Base-by-base conservation (phyloP, 1,284 basidiomycete genomes). In the Ganoderma sp. region DNA sequence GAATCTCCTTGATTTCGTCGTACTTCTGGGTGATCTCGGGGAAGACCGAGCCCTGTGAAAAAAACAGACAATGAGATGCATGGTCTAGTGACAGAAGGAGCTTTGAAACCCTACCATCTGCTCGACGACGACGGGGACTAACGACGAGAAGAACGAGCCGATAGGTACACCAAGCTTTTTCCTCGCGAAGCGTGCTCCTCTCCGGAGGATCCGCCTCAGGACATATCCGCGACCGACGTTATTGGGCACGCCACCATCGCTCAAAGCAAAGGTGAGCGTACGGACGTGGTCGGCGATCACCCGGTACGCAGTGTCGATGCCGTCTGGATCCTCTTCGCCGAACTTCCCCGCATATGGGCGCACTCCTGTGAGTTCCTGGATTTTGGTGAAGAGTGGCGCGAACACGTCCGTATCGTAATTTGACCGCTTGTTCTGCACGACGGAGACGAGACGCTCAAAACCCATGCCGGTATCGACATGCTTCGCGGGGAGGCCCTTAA, bases 391-490 rank as follows among this genome's bases (percentile, higher is more conserved):
- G 70, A 99, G 91, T 9, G 97, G 97, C 0, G 85, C 80, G 81
- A 99, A 99, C 66, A 97, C 88, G 78, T 99, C 97, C 59, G 97
- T 99, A 81, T 99, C 97, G 82, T 99, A 99, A 83, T 99, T 99
- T 65, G 97, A 98, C 41, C 88, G 85, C 76, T 90, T 94, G 82
- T 96, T 88, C 80, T 99, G 97, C 19, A 99, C 84, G 60, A 94
- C 90, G 12, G 97, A 98, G 45, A 99, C 97, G 41, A 99, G 86
- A 69, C 97, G 95, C 81, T 99, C 97, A 80, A 98, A 99, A 67
- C 97, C 97, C 96, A 99, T 96, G 67, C 97, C 97, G 15, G 97
- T 99, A 80, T 99, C 97, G 73, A 99, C 93, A 77, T 99, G 97
- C 81, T 97, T 96, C 60, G 93, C 90, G 32, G 98, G 97, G 22